Evolutionary conservation across 345 rosid species (phyloP), one percentile per base, ranked within the genome.

Genomic region (Eucalyptus caleyi): DNA sequence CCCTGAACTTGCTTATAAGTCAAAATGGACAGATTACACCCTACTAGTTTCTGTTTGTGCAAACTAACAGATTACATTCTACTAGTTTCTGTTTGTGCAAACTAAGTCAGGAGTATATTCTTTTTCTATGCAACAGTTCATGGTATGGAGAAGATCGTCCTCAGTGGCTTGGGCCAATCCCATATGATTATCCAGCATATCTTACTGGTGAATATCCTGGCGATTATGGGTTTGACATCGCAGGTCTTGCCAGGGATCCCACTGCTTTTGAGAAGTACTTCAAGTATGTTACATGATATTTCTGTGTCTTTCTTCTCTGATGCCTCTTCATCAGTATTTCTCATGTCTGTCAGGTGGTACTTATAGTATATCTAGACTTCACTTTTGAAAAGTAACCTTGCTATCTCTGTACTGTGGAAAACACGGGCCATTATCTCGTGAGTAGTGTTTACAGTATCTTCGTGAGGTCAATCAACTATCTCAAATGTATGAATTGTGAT

Each of bases 71-170:
- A 7, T 56, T 50, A 32, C 37, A 86, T 11, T 51, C 15, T 47
- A 86, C 21, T 32, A 50, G 42, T 89, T 34, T 86, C 83, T 37
- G 27, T 77, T 21, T 77, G 85, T 77, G 85, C 85, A 11, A 40
- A 40, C 47, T 40, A 40, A 77, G 16, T 21, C 30, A 6, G 5
- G 30, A 40, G 16, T 6, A 11, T 77, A 19, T 77, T 77, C 85
- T 91, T 88, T 16, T 88, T 88, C 67, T 72, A 82, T 88, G 89
- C 51, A 67, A 91, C 96, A 97, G 99, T 93, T 90, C 90, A 86
- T 97, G 99, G 98, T 97, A 97, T 86, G 99, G 99, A 88, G 95
- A 95, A 90, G 94, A 91, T 50, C 97, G 99, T 62, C 99, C 99
- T 3, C 96, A 96, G 53, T 97, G 99, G 99, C 97, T 97, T 92